Percentiles rank a stretch among this genome's conserved stretches.
Conservation (phyloP, 768 basidiomycete genomes). For the Suillus subluteus region DNA sequence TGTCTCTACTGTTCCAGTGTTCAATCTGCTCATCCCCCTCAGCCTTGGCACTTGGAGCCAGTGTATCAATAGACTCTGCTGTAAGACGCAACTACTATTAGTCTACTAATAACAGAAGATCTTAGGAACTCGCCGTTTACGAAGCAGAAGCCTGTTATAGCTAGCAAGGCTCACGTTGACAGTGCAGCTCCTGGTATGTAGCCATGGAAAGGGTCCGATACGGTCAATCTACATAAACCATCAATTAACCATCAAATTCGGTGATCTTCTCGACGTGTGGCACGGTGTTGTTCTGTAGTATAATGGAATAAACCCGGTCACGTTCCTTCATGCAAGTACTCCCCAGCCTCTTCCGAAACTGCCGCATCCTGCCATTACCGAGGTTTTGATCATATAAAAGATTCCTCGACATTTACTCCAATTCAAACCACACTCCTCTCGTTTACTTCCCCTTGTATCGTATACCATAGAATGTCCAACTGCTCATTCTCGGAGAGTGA, state of each 20-base stretch:
- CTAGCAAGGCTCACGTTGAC: too few species aligned
- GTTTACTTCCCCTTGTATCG: conserved; percentile 15
- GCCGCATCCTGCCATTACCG: not conserved
- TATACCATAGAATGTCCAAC: conserved; percentile 31
- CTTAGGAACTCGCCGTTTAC: too few species aligned
- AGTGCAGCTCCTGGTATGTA: too few species aligned
- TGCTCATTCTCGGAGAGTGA: conserved; percentile 29
- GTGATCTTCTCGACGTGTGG: too few species aligned
- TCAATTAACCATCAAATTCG: too few species aligned
- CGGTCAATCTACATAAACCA: not conserved
- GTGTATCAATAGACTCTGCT: too few species aligned
- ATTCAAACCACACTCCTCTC: conserved; percentile 9
- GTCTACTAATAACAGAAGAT: too few species aligned
- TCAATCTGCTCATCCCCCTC: not conserved
- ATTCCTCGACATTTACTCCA: not conserved
- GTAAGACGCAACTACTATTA: too few species aligned
- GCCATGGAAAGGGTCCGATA: not conserved
- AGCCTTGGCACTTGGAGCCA: too few species aligned
- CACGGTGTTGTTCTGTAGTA: too few species aligned
- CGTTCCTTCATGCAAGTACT: conserved; percentile 27
- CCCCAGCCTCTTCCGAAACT: conserved; percentile 15
- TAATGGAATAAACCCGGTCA: conserved; percentile 24
- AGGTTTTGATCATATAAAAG: not conserved
- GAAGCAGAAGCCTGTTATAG: too few species aligned
- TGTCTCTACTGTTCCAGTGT: not conserved